These are phyloP conservation scores for Leccinum broughii DNA, from an alignment of 768 basidiomycete genomes.

Conservation along the genomic window DNA sequence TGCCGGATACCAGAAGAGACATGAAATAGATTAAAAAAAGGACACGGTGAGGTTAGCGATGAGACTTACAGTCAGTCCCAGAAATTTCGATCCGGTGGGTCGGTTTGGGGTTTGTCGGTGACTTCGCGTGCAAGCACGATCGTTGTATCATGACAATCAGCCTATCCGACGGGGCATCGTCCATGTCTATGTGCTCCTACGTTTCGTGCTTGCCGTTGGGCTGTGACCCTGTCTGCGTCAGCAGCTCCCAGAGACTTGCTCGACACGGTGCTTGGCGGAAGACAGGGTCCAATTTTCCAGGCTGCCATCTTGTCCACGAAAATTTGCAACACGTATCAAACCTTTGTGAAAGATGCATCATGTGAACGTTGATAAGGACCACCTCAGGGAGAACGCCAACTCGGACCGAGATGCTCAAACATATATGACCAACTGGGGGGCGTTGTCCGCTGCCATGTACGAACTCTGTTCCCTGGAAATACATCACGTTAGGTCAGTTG, in stretches of 20 bases:
- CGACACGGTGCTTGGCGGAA: neutral
- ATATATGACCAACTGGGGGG: neutral
- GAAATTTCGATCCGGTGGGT: neutral
- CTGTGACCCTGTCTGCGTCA: neutral
- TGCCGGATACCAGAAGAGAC: too few species aligned
- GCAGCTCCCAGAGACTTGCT: neutral
- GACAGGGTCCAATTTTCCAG: neutral
- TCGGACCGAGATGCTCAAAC: neutral
- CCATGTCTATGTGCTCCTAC: neutral
- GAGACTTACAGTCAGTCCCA: neutral
- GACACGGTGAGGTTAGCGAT: neutral
- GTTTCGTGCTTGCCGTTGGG: neutral
- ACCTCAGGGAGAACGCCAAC: neutral
- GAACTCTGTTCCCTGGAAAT: neutral
- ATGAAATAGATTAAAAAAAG: too few species aligned
- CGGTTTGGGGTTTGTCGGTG: neutral
- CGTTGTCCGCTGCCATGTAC: neutral
- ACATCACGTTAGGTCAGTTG: neutral
- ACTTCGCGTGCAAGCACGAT: neutral
- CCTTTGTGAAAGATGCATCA: neutral
- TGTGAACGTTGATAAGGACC: neutral
- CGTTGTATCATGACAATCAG: neutral
- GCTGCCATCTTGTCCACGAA: neutral
- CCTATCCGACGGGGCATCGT: neutral
- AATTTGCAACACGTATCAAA: neutral